A percentile compares a stretch with the other conserved stretches of the same genome.
Evolutionary conservation across 1,139 yeast species (phyloP).

Genomic region (Candida gigantensis): DNA sequence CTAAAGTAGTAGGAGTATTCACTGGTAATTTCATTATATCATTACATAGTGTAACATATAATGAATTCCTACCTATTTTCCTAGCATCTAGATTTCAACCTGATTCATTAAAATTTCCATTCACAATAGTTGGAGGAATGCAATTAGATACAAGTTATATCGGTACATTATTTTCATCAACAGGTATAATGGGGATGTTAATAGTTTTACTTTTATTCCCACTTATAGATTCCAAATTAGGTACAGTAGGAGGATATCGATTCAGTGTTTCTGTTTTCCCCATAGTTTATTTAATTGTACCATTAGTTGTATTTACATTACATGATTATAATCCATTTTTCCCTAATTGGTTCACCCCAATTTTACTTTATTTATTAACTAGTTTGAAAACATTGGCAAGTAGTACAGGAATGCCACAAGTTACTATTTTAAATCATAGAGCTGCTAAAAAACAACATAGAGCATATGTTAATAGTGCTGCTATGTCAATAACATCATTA

Average conservation of each 20-base stretch:
- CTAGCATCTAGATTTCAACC: conserved; percentile 48
- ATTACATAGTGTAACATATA: conserved; percentile 50
- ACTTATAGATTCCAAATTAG: conserved; percentile 47
- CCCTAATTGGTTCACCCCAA: conserved; percentile 24
- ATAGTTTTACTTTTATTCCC: conserved; percentile 56
- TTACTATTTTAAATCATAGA: conserved; percentile 47
- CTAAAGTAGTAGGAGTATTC: conserved; percentile 22
- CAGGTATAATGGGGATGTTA: conserved; percentile 58
- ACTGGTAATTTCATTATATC: conserved; percentile 17
- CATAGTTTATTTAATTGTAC: conserved; percentile 48
- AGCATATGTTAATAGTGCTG: conserved; percentile 51
- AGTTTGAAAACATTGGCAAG: conserved; percentile 30
- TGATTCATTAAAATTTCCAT: conserved; percentile 39
- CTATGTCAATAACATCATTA: conserved; percentile 51
- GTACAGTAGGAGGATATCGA: conserved; percentile 46
- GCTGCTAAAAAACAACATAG: conserved; percentile 52
- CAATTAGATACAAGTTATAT: conserved; percentile 45
- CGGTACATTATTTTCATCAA: conserved; percentile 55
- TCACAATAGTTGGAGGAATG: conserved; percentile 30
- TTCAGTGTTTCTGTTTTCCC: conserved; percentile 40
- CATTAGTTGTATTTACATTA: conserved; percentile 49
- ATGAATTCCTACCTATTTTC: conserved; percentile 61
- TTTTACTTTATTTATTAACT: conserved; percentile 22
- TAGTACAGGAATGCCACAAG: conserved; percentile 45
- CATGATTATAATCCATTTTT: conserved; percentile 29